Evolutionary conservation across 768 basidiomycete species (phyloP), one percentile per base, ranked within the genome.

Genomic region (Termitomyces heimii): DNA sequence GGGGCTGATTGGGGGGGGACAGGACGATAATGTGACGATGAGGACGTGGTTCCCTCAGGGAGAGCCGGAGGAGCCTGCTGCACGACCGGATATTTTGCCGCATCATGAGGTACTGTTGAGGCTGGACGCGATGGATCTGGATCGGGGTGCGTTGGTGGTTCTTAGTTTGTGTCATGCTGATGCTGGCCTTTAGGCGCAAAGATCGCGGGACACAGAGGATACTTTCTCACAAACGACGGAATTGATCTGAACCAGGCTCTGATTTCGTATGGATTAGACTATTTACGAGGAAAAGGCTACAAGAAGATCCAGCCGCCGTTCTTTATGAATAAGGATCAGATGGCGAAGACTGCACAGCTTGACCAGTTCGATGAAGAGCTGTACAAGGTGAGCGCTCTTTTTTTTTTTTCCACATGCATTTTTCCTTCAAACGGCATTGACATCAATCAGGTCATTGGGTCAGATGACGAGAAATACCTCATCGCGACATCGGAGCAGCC

Each of bases 401-500:
- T 31, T 31, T n/a, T n/a, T n/a, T n/a, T n/a, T n/a, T n/a, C n/a
- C n/a, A n/a, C n/a, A n/a, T n/a, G n/a, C n/a, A n/a, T n/a, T n/a
- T n/a, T n/a, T n/a, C n/a, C n/a, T n/a, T n/a, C n/a, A n/a, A n/a
- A n/a, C n/a, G n/a, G n/a, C n/a, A n/a, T n/a, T 35, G 13, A 35
- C 34, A 26, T 16, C 18, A 34, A 34, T 6, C 35, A 90, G 91
- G 89, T 95, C 54, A 89, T 92, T 62, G 94, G 81, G 9, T 82
- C 82, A 37, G 92, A 94, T 56, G 94, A 97, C 66, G 96, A 98
- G 70, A 98, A 98, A 71, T 99, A 99, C 74, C 84, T 99, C 50
- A 99, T 99, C 68, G 97, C 97, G 5, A 99, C 97, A 50, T 96
- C 94, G 47, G 97, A 99, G 73, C 97, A 99, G 70, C 97, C 97